Evolutionary conservation across 352 stramenopile genomes (phyloP), one percentile per base, ranked within the genome.

Genomic region (Globisporangium recalcitrans): DNA sequence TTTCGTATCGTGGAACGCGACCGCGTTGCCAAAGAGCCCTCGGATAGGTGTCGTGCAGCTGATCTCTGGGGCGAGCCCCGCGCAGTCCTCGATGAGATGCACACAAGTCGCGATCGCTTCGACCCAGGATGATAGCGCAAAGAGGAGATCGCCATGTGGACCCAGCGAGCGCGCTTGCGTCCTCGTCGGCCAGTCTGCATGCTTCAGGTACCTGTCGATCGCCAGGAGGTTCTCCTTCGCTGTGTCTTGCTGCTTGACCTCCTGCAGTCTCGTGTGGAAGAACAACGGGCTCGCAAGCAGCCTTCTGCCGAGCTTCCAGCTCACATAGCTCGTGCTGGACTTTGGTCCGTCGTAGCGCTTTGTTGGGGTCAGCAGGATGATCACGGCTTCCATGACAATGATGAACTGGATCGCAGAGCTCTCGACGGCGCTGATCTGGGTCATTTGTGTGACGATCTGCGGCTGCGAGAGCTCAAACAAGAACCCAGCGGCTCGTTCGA

Each of bases 381-480:
- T 82, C 8, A 88, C 70, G 8, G 85, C 78, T 56, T 96, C 85
- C 76, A 94, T 87, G 11, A 91, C 79, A 11, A 93, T 54, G 6
- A 93, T 71, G 1, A 94, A 64, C 2, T 70, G 66, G 32, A 62
- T 47, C 36, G 58, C 42, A 3, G 68, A 62, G 0, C 40, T 38
- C 3, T 70, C 60, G 0, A 56, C 38, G 0, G 26, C 3, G 21
- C 70, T 75, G 34, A 76, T 29, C 3, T 47, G 42, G 0, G 56
- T 24, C 70, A 91, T 86, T 49, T 87, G 69, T 0, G 19, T 13
- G 0, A 57, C 24, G 0, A 47, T 34, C 0, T 67, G 42, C 19
- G 54, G 31, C 46, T 74, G 53, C 4, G 46, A 38, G 9, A 86
- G 63, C 11, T n/a, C 44, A 24, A 61, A 36, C 14, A 84, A 55